Percentiles rank a stretch among this genome's conserved stretches.
phyloP scores from a whole-genome alignment of 192 early-diverging fungal species.

The Podila epigama region DNA sequence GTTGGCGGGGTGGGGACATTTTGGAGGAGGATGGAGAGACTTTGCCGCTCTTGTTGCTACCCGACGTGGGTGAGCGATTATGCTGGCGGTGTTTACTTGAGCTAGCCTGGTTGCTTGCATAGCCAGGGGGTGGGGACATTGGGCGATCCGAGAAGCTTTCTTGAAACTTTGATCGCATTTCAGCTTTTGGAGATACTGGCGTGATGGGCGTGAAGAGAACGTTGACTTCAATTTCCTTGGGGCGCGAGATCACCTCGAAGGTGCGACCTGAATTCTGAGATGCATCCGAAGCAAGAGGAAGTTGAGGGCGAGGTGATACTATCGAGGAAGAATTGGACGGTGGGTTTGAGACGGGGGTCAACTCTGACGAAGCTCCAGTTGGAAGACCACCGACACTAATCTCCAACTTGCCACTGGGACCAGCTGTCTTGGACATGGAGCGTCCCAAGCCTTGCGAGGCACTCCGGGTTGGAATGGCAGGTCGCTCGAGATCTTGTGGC shows the following conservation, averaged over 20 bases:
- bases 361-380: constrained; percentile 1
- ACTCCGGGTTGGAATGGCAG: constrained; percentile 25
- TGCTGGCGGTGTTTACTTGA: constrained; percentile 2
- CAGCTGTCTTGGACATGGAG: constrained; percentile 12
- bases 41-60: constrained; percentile 15
- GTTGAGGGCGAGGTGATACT: constrained; percentile 1
- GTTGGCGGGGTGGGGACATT: constrained; percentile 25
- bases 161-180: constrained; percentile 37
- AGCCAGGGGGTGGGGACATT: constrained; percentile 25
- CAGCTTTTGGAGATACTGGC: constrained; percentile 32
- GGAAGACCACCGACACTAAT: constrained; percentile 30
- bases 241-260: constrained; percentile 5
- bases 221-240: constrained; percentile 31
- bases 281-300: constrained; percentile 10
- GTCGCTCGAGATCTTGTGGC: constrained; percentile 34
- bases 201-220: constrained; percentile 40
- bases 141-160: constrained; percentile 35
- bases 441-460: constrained; percentile 42
- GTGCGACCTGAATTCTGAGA: not conserved
- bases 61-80: constrained; percentile 17
- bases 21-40: constrained; percentile 29
- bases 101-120: constrained; percentile 3
- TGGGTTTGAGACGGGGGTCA: constrained; percentile 35
- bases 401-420: constrained; percentile 13
- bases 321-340: constrained; percentile 13